Evolutionary conservation across 805 yeast species (phyloP).

Genomic region (Candida germanica): DNA sequence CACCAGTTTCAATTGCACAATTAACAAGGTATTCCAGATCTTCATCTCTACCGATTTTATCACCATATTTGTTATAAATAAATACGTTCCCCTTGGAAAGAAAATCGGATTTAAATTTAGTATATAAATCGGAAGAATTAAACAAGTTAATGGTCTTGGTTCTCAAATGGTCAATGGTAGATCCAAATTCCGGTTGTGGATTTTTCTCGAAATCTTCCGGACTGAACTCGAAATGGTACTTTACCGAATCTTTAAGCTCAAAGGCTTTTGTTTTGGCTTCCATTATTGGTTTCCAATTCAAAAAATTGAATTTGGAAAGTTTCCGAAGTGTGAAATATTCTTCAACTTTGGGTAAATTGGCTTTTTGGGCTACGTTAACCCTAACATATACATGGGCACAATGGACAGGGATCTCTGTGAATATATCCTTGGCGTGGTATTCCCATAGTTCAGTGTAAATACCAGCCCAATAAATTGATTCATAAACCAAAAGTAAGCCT

Average conservation of each 20-base stretch:
- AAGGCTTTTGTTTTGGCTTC: constrained; percentile 18
- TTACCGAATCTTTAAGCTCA: constrained; percentile 27
- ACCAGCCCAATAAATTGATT: constrained; percentile 42
- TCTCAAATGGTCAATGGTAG: constrained; percentile 62
- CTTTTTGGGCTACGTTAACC: constrained; percentile 37
- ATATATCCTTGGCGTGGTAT: constrained; percentile 55
- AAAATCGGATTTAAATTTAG: constrained; percentile 13
- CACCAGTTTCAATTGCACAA: constrained; percentile 41
- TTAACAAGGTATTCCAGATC: constrained; percentile 34
- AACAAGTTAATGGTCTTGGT: constrained; percentile 54
- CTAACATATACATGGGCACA: constrained; percentile 70
- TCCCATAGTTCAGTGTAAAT: constrained; percentile 44
- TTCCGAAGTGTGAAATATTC: constrained; percentile 28
- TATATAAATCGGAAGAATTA: constrained; percentile 34
- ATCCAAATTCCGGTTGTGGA: constrained; percentile 64
- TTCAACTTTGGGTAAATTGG: constrained; percentile 17
- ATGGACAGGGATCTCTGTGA: constrained; percentile 71
- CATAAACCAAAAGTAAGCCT: constrained; percentile 32
- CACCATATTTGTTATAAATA: constrained; percentile 26
- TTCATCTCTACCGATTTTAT: constrained; percentile 19
- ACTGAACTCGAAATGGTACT: constrained; percentile 72
- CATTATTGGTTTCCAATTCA: constrained; percentile 20
- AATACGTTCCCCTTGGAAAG: constrained; percentile 20
- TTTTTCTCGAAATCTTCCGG: constrained; percentile 72
- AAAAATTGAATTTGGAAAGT: constrained; percentile 23